Evolutionary conservation across 495 filamentous ascomycete genomes (phyloP).

Genomic region (Hypoxylon trugodes): DNA sequence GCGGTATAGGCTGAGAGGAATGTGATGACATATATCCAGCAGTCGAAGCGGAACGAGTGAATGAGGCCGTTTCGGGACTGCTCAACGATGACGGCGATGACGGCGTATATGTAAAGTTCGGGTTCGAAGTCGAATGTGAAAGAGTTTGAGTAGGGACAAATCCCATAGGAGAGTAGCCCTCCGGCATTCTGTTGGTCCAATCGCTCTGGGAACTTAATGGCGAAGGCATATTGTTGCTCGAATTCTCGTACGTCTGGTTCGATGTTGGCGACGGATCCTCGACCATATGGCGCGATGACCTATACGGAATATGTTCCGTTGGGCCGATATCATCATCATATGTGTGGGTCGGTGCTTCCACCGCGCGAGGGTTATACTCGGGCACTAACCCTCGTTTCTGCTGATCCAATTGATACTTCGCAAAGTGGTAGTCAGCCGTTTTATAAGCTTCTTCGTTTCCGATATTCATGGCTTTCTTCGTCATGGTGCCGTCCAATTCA

Average conservation of each 20-base stretch:
- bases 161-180: conserved; percentile 53
- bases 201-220: conserved; percentile 55
- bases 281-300: conserved; percentile 41
- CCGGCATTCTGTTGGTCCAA: conserved; percentile 48
- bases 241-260: conserved; percentile 53
- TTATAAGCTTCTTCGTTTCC: conserved; percentile 41
- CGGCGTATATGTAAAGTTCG: conserved; percentile 45
- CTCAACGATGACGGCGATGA: conserved; percentile 47
- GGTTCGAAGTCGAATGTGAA: conserved; percentile 41
- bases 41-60: conserved; percentile 48
- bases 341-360: conserved; percentile 43
- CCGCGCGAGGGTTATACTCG: conserved; percentile 42
- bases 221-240: conserved; percentile 53
- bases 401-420: conserved; percentile 53
- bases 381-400: conserved; percentile 53
- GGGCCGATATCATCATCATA: conserved; percentile 50
- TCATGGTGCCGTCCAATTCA: conserved; percentile 56
- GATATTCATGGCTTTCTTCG: conserved; percentile 48
- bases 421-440: conserved; percentile 54
- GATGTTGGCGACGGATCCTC: conserved; percentile 50
- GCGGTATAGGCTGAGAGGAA: conserved; percentile 37
- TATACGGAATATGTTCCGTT: conserved; percentile 51
- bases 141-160: conserved; percentile 42
- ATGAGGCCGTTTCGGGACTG: conserved; percentile 44
- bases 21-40: conserved; percentile 44